These are phyloP conservation scores for Colletotrichum agaves DNA, from an alignment of 2,329 filamentous ascomycete genomes.

Conservation along the genomic window DNA sequence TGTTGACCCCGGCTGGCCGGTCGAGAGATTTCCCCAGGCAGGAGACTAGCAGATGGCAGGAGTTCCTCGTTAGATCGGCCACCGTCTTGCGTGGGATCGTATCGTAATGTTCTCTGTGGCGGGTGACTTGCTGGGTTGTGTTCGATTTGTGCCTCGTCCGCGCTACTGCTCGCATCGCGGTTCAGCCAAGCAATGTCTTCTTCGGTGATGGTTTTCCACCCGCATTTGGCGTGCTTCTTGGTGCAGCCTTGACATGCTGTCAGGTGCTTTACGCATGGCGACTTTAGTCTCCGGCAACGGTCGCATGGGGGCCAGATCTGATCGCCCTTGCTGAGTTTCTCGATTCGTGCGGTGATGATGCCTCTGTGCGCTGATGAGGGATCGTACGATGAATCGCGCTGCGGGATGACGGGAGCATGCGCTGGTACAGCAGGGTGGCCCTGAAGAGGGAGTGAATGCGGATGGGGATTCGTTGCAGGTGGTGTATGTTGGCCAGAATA, in stretches of 20 bases:
- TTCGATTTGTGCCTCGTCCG: constrained; percentile 46
- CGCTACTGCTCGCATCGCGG: constrained; percentile 43
- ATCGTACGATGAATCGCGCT: constrained; percentile 43
- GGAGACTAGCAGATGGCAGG: constrained; percentile 9
- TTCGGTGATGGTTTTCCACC: constrained; percentile 83
- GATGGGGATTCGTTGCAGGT: constrained; percentile 42
- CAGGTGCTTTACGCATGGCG: constrained; percentile 86
- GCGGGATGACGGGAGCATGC: constrained; percentile 43
- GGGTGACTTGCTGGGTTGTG: constrained; percentile 38
- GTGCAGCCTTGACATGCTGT: constrained; percentile 90
- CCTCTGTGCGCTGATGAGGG: constrained; percentile 51
- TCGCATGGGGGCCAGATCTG: constrained; percentile 86
- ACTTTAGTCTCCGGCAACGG: constrained; percentile 80
- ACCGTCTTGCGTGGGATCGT: constrained; percentile 35
- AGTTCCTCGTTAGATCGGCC: constrained; percentile 25
- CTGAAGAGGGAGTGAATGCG: constrained; percentile 40
- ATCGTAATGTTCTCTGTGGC: constrained; percentile 38
- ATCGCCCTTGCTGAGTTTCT: constrained; percentile 78
- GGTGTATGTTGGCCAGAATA: constrained; percentile 42
- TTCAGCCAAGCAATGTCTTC: constrained; percentile 65
- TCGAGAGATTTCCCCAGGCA: constrained; percentile 31
- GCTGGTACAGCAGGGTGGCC: constrained; percentile 42
- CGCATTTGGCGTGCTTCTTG: constrained; percentile 89
- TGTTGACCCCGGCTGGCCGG: constrained; percentile 33
- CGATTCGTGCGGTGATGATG: constrained; percentile 79